Percentiles rank a stretch among this genome's conserved stretches.
These are phyloP conservation scores for Arthrobotrys pseudoclavata DNA, from an alignment of 2,329 filamentous ascomycete genomes.

Conservation along the genomic window DNA sequence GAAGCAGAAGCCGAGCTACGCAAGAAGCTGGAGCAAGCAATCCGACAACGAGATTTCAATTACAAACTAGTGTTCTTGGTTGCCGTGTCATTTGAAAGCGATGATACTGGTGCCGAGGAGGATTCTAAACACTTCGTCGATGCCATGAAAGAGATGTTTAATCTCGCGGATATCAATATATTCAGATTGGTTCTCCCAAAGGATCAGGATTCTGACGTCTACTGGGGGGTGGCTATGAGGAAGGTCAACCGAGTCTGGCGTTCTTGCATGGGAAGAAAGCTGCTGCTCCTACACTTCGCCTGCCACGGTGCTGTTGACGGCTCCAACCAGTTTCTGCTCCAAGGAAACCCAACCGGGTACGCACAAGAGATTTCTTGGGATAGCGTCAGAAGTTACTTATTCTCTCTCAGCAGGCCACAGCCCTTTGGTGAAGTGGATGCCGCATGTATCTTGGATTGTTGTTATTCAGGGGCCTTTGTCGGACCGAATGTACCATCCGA, in stretches of 20 bases:
- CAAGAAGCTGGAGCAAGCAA: neutral
- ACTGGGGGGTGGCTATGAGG: neutral
- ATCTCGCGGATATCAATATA: neutral
- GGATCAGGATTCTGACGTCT: neutral
- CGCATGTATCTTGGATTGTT: neutral
- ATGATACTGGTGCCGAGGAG: neutral
- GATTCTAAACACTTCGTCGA: neutral
- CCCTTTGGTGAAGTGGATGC: neutral
- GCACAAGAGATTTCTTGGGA: neutral
- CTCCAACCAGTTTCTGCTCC: neutral
- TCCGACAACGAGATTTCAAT: neutral
- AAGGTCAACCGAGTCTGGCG: neutral
- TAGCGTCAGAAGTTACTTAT: neutral
- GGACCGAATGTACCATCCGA: neutral
- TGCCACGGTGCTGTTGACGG: neutral
- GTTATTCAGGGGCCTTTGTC: neutral
- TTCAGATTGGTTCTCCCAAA: neutral
- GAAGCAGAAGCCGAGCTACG: neutral
- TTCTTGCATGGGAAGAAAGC: neutral
- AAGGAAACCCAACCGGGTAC: neutral
- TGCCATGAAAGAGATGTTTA: neutral
- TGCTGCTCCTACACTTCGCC: conserved; percentile 6
- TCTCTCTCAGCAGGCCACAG: neutral
- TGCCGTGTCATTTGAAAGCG: neutral
- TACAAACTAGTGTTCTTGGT: neutral